Conservation (phyloP, 306 rosid species). For the Rosa multiflora region DNA sequence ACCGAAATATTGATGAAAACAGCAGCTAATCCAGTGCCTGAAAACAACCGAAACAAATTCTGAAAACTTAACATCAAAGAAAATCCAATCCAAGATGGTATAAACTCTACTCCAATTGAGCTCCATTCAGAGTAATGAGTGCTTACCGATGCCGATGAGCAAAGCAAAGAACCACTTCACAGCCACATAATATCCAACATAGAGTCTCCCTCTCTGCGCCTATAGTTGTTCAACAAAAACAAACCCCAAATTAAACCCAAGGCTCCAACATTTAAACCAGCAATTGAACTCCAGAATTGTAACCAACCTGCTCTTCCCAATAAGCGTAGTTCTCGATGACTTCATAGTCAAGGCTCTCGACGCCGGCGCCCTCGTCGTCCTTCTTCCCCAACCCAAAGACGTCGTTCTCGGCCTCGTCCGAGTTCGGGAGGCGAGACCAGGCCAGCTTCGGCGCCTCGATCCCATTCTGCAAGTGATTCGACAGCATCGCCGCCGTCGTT, state of each 20-base stretch:
- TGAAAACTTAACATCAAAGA: not conserved
- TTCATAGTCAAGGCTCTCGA: constrained; percentile 96
- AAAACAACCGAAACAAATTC: constrained; percentile 27
- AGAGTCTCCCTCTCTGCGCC: constrained; percentile 84
- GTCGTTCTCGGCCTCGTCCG: constrained; percentile 43
- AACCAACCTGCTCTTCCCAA: constrained; percentile 94
- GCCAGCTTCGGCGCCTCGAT: constrained; percentile 69
- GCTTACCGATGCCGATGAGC: constrained; percentile 89
- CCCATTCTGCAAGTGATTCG: constrained; percentile 83
- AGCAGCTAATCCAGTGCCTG: constrained; percentile 96
- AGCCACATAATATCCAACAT: constrained; percentile 62
- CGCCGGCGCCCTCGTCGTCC: constrained; percentile 61
- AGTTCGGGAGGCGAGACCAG: constrained; percentile 82
- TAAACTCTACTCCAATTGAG: not conserved
- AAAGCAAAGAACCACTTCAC: constrained; percentile 95
- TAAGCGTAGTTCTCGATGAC: constrained; percentile 88
- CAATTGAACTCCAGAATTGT: constrained; percentile 14
- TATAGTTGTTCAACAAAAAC: constrained; percentile 35
- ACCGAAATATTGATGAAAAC: constrained; percentile 93
- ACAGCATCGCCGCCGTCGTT: constrained; percentile 44
- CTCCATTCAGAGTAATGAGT: not conserved
- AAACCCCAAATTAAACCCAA: constrained; percentile 5
- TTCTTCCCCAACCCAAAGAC: constrained; percentile 47
- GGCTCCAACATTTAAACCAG: not conserved
- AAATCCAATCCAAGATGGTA: not conserved